Evolutionary conservation across 305 asterid genomes (phyloP).

Genomic region (Salvia sclarea): DNA sequence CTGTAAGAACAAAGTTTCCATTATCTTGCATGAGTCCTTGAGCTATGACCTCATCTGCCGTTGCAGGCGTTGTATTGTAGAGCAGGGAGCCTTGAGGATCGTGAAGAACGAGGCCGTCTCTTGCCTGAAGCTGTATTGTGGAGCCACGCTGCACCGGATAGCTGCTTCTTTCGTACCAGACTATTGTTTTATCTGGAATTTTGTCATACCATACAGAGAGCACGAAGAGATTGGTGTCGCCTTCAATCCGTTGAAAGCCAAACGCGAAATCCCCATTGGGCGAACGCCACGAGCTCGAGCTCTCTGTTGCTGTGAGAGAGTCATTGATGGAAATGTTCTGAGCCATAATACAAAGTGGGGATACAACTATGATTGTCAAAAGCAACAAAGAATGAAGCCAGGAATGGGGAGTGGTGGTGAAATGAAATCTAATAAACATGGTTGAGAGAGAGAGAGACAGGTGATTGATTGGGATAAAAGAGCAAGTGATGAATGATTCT

Average conservation of each 20-base stretch:
- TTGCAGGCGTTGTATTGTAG: not conserved
- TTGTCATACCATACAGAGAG: conserved; percentile 43
- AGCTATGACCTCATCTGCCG: conserved; percentile 2
- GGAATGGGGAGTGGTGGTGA: not conserved
- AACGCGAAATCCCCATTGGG: conserved; percentile 43
- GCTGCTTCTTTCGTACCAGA: conserved; percentile 35
- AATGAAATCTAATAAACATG: not conserved
- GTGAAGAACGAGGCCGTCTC: conserved; percentile 33
- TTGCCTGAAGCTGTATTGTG: conserved; percentile 24
- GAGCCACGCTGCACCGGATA: conserved; percentile 33
- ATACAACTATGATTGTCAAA: not conserved
- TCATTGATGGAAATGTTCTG: conserved; percentile 33
- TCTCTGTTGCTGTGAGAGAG: conserved; percentile 23
- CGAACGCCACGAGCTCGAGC: conserved; percentile 35
- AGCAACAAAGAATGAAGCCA: not conserved
- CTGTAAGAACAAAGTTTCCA: conserved; percentile 42
- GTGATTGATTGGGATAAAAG: too few species aligned
- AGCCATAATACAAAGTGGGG: not conserved
- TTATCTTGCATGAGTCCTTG: conserved; percentile 23
- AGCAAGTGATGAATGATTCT: too few species aligned
- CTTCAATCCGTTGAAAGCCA: conserved; percentile 37
- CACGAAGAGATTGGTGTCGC: conserved; percentile 12
- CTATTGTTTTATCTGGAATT: conserved; percentile 33
- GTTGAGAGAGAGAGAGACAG: too few species aligned
- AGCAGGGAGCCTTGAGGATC: conserved; percentile 9